Evolutionary conservation across 139 green algal species (phyloP), one percentile per base, ranked within the genome.

Genomic region (Limnomonas spitsbergensis): DNA sequence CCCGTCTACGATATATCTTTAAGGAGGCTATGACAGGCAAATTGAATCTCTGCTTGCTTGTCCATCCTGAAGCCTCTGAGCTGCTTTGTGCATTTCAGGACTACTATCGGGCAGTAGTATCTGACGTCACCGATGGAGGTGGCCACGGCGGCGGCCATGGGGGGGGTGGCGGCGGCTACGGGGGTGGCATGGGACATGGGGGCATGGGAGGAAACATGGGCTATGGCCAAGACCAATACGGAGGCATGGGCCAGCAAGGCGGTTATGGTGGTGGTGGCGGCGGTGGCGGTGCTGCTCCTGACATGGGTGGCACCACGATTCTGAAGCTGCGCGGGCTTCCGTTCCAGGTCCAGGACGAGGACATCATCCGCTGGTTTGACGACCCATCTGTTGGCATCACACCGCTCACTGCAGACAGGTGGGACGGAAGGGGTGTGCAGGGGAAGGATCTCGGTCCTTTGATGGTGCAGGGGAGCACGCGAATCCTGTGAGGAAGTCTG

Each of bases 321-420:
- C 83, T 97, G 38, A 91, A 92, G 82, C 84, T 97, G 78, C 84
- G 93, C 3, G 93, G 93, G 1, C 83, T 97, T 74, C 93, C 93
- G 1, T 97, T 94, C 80, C 87, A 79, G 6, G 90, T 90, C 24
- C 85, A 83, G 1, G 82, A 84, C 24, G 79, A 93, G 1, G 92
- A 97, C 75, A 91, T 97, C 70, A 83, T 88, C 4, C 56, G 85
- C 2, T 97, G 94, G 84, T 97, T 98, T 83, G 83, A 93, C 34
- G 89, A 94, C 77, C 40, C 80, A 20, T 39, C 73, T 0, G 40
- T 87, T 20, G 82, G 80, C 36, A 81, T 90, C 38, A 40, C 81
- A 1, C 81, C 83, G 0, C 29, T 86, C 1, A 56, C 76, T 69
- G 66, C 80, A 7, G 83, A 85, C 47, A 74, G 79, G 88, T 90